Evolutionary conservation across 176 grass and related monocot genomes (phyloP).

Genomic region (Bromus sterilis): DNA sequence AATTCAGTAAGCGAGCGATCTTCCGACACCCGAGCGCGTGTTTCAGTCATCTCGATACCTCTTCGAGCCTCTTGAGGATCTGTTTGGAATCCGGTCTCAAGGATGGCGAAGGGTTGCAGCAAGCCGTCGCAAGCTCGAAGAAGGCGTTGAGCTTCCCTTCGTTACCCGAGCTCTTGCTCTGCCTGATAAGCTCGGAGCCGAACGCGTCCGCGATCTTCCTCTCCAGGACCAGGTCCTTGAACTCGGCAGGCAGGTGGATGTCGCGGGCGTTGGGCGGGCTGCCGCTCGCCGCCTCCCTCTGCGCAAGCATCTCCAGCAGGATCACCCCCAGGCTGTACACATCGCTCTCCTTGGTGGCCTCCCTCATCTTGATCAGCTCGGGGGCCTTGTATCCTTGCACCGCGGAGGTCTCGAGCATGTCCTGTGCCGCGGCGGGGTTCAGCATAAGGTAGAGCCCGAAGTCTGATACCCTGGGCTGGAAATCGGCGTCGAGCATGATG

Average conservation of each 20-base stretch:
- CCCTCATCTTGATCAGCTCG: constrained; percentile 83
- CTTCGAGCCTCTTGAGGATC: constrained; percentile 53
- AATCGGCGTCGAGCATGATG: constrained; percentile 81
- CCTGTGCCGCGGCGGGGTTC: constrained; percentile 46
- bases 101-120: constrained; percentile 66
- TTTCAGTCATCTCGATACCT: constrained; percentile 33
- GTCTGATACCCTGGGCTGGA: constrained; percentile 77
- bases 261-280: constrained; percentile 30
- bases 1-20: background rate
- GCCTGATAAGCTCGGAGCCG: constrained; percentile 42
- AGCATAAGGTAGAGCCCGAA: constrained; percentile 79
- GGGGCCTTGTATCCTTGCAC: constrained; percentile 78
- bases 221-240: constrained; percentile 72
- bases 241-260: constrained; percentile 48
- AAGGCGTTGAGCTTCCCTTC: constrained; percentile 41
- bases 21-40: background rate
- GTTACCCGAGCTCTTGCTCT: constrained; percentile 39
- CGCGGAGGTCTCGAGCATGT: constrained; percentile 70
- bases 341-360: constrained; percentile 55
- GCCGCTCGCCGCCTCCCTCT: constrained; percentile 42
- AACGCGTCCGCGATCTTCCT: constrained; percentile 64
- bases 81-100: constrained; percentile 63
- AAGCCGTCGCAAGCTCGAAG: constrained; percentile 46
- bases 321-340: constrained; percentile 75
- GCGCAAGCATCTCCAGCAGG: constrained; percentile 84